Base-by-base conservation (phyloP, 768 basidiomycete species). In the Tylopilus vinaceipallidus region DNA sequence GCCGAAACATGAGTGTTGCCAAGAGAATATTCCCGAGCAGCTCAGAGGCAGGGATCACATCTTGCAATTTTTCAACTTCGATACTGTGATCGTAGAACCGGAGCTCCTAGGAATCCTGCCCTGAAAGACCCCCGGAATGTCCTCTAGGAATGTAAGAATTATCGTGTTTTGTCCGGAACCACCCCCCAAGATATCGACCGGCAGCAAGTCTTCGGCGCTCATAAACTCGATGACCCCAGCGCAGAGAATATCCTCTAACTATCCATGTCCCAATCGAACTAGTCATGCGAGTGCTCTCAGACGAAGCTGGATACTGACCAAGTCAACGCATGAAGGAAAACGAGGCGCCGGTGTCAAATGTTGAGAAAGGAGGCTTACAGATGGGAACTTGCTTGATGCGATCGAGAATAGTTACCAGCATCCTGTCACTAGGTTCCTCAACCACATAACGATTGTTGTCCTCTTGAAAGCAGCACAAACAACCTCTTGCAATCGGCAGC, bases 201-300 rank as follows among this genome's bases (percentile, higher is more conserved):
- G 53, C 4, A 80, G 65, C 3, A 82, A 60, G 14, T 74, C 73
- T 3, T 67, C 55, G 3, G 65, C 58, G 6, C 69, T 61, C 56
- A 85, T 74, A 57, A 78, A 86, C 34, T 69, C 73, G 36, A 86
- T 73, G 36, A 86, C 69, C 88, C 88, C 90, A 13, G 53, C 53
- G 0, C 35, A 47, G 4, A 29, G 80, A 50, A 1, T 42, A 29
- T 4, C 49, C 52, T 11, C 54, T 58, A 6, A 73, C 62, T 42
- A 47, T 55, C 12, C 13, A 82, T 60, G 6, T 66, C 63, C 82
- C 80, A 37, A 72, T 79, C 1, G 83, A 83, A 26, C 69, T 56
- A 1, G 59, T 53, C 42, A 65, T 68, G 36, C 76, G 64, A 22
- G 65, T 65, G 3, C 45, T 45, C 34, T 65, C 65, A 3, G 70